phyloP scores from a whole-genome alignment of 305 asterid species.

The Fraxinus dipetala region DNA sequence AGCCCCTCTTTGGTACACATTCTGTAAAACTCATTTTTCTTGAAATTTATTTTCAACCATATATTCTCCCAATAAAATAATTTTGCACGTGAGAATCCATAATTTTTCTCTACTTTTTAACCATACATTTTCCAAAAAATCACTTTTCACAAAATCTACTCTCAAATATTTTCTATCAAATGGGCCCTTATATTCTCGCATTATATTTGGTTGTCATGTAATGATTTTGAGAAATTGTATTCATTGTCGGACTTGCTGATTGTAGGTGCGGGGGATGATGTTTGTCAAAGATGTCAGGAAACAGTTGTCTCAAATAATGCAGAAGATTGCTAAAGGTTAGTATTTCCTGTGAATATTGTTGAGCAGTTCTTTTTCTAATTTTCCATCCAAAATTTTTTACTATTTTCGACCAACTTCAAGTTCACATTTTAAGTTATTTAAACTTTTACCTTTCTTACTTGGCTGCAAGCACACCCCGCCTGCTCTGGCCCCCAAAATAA shows the following conservation, averaged over 20 bases:
- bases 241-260: constrained; percentile 30
- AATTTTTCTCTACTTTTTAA: neutral
- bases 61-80: neutral
- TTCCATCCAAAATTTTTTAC: neutral
- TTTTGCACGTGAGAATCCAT: neutral
- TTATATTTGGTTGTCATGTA: neutral
- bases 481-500: neutral
- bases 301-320: constrained; percentile 92
- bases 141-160: neutral
- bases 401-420: neutral
- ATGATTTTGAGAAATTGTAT: constrained; percentile 3
- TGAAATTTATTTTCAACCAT: neutral
- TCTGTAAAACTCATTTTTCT: neutral
- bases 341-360: neutral
- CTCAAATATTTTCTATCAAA: neutral
- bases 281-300: constrained; percentile 86
- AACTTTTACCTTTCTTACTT: neutral
- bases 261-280: constrained; percentile 83
- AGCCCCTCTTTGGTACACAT: neutral
- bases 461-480: neutral
- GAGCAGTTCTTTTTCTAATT: neutral
- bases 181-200: neutral
- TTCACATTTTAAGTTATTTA: neutral
- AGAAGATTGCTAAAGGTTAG: constrained; percentile 77
- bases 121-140: neutral